A percentile compares a stretch with the other conserved stretches of the same genome.
These are phyloP conservation scores for Fusarium verticillioides DNA, from an alignment of 2,329 filamentous ascomycete species.

Conservation along the genomic window DNA sequence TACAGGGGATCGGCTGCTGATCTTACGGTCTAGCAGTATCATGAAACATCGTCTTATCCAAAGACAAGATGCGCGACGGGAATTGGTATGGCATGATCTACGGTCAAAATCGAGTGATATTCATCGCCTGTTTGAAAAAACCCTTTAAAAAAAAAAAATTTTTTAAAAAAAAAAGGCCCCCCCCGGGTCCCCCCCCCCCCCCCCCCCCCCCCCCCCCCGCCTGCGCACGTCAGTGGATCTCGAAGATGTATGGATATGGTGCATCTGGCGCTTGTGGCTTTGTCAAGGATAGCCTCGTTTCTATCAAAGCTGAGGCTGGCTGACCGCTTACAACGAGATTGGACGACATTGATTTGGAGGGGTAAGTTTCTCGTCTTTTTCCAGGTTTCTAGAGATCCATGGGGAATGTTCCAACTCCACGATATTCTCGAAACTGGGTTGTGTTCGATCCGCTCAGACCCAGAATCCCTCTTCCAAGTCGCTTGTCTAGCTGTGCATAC, in stretches of 20 bases:
- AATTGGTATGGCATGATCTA: conserved; percentile 41
- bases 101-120: conserved; percentile 12
- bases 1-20: conserved; percentile 27
- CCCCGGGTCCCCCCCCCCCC: too few relatives aligned
- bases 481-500: conserved; percentile 7
- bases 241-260: conserved; percentile 3
- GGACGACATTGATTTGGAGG: conserved; percentile 36
- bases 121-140: too few relatives aligned
- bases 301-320: conserved; percentile 42
- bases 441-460: conserved; percentile 2
- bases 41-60: conserved; percentile 18
- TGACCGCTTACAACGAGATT: conserved; percentile 42
- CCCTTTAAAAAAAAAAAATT: too few relatives aligned
- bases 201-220: too few relatives aligned
- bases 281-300: conserved; percentile 46
- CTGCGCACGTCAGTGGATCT: conserved; percentile 29
- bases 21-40: not conserved
- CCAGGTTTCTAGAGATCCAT: conserved; percentile 20
- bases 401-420: conserved; percentile 7
- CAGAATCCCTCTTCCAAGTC: conserved; percentile 3
- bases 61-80: conserved; percentile 13
- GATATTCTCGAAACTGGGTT: conserved; percentile 9
- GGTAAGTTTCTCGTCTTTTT: conserved; percentile 18
- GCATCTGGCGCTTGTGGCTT: conserved; percentile 27
- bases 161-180: too few relatives aligned